Evolutionary conservation across 2,329 filamentous ascomycete genomes (phyloP), one percentile per base, ranked within the genome.

Genomic region (Fusarium gaditjirri): DNA sequence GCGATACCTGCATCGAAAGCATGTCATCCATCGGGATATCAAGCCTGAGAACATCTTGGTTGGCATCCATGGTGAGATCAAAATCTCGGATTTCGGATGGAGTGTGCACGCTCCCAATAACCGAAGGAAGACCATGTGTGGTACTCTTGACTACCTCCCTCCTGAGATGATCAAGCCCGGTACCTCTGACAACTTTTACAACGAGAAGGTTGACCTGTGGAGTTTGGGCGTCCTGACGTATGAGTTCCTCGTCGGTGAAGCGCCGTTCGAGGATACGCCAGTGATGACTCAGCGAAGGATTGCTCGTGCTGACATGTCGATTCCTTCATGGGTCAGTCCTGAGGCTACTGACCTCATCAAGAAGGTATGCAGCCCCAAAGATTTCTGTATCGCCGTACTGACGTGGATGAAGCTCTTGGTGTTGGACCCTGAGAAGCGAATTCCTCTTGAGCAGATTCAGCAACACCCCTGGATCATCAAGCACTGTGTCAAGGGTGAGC

Each of bases 71-170:
- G 96, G 95, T 74, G 96, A 99, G 86, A 95, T 99, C 84, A 99
- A 99, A 83, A 95, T 99, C 78, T 97, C 94, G 8, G 96, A 99
- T 82, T 99, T 98, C 79, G 95, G 96, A 54, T 99, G 96, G 96
- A 97, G 93, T 80, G 96, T 98, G 8, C 96, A 99, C 82, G 96
- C 96, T 9, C 96, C 96, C 33, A 98, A 97, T 83, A 97, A 95
- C 84, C 87, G 96, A 75, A 89, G 96, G 70, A 92, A 95, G 79
- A 99, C 96, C 61, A 95, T 98, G 90, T 99, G 96, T 81, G 96
- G 96, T 71, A 99, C 96, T 23, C 89, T 98, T 44, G 96, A 99
- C 83, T 99, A 99, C 82, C 89, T 99, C 21, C 96, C 96, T 6
- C 96, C 96, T 8, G 96, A 99, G 90, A 99, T 99, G 96, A 89